phyloP scores from a whole-genome alignment of 1,139 yeast species.

The Taphrina sp. region DNA sequence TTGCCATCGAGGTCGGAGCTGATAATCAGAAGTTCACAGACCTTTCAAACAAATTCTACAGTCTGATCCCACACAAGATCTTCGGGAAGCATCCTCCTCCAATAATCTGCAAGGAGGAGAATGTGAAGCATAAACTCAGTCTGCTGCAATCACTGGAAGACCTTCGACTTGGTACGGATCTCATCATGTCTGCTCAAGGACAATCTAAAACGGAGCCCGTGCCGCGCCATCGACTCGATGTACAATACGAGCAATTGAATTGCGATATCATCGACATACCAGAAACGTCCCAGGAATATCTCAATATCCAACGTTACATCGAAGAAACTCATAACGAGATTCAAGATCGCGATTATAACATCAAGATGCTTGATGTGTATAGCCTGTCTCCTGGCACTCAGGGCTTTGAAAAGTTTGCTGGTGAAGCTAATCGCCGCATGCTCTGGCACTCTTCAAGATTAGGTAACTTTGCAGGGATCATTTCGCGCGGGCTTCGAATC shows the following conservation, averaged over 20 bases:
- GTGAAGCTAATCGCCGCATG: slow-evolving; percentile 7
- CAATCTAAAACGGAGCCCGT: not conserved
- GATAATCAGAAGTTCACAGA: not conserved
- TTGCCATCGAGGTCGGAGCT: not conserved
- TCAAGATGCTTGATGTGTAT: slow-evolving; percentile 16
- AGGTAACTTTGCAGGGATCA: slow-evolving; percentile 20
- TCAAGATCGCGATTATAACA: not conserved
- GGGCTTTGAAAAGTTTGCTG: not conserved
- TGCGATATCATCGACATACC: slow-evolving; percentile 8
- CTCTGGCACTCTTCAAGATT: slow-evolving; percentile 25
- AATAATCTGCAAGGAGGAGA: not conserved
- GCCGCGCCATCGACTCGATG: slow-evolving; percentile 8
- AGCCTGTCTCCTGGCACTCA: not conserved
- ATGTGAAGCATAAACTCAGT: slow-evolving; percentile 6
- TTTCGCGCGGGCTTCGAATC: slow-evolving; percentile 19
- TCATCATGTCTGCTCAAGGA: slow-evolving; percentile 1
- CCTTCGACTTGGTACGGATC: slow-evolving; percentile 4
- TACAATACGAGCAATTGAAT: slow-evolving; percentile 2
- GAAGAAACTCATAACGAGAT: slow-evolving; percentile 10
- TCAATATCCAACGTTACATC: slow-evolving; percentile 7
- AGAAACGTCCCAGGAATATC: not conserved
- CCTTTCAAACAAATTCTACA: slow-evolving; percentile 19
- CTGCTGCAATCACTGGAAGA: slow-evolving; percentile 19
- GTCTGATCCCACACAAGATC: slow-evolving; percentile 12
- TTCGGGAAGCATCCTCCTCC: not conserved